Conservation (phyloP, 495 filamentous ascomycete species). For the Haplographium delicatum region DNA sequence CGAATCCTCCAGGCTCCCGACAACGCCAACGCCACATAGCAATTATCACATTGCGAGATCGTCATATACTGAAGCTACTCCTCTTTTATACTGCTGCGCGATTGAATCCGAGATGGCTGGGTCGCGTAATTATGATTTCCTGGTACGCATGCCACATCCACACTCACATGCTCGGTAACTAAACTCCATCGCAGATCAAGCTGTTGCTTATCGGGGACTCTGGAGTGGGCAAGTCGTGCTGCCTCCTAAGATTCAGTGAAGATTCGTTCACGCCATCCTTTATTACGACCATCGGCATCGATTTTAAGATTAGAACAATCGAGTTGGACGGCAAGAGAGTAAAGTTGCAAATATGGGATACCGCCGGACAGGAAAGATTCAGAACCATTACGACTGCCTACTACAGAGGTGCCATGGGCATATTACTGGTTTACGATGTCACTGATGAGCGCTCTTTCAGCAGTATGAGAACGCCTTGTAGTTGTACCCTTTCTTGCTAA, state of each 20-base stretch:
- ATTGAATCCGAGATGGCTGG: conserved; percentile 66
- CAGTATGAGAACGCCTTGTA: conserved; percentile 54
- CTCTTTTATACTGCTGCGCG: conserved; percentile 3
- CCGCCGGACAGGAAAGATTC: conserved; percentile 95
- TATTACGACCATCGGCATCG: conserved; percentile 99
- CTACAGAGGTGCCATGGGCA: conserved; percentile 97
- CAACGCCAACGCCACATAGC: background rate
- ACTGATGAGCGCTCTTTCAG: conserved; percentile 97
- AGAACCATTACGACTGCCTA: conserved; percentile 98
- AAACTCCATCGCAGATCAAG: conserved; percentile 76
- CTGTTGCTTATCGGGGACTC: conserved; percentile 97
- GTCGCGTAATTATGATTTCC: conserved; percentile 96
- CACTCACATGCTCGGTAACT: conserved; percentile 1
- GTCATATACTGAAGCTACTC: no score
- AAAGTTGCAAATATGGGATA: conserved; percentile 99
- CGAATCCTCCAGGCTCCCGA: conserved; percentile 3
- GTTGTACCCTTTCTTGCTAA: background rate
- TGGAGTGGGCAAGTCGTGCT: conserved; percentile 97
- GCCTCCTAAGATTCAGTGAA: conserved; percentile 95
- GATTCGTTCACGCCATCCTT: conserved; percentile 98
- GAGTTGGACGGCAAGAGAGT: conserved; percentile 97
- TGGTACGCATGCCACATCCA: conserved; percentile 49
- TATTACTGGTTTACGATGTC: conserved; percentile 96
- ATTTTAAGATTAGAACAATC: conserved; percentile 99
- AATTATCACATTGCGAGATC: no score